Base-by-base conservation (phyloP, 2,329 filamentous ascomycete genomes). In the Pseudofabraea citricarpa region DNA sequence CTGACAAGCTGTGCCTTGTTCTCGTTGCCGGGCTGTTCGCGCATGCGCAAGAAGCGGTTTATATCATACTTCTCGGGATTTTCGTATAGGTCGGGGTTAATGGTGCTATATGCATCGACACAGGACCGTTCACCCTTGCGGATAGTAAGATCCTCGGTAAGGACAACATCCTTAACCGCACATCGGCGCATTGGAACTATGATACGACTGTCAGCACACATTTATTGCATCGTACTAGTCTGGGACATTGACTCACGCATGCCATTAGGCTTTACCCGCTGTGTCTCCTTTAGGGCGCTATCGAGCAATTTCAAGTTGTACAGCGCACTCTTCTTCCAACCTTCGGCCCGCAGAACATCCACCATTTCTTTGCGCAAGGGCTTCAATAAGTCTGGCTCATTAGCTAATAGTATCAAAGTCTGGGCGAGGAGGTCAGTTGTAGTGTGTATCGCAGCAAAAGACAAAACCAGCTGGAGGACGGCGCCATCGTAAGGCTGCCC, bases 1-100 rank as follows among this genome's bases (percentile, higher is more conserved):
- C 60, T 58, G 6, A 59, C 55, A 26, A 63, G 56, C 41, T 65
- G 62, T 58, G 58, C 59, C 24, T 49, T 21, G 24, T 45, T 40
- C 22, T 46, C 45, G 16, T 40, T 24, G 22, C 43, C 45, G 6
- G 43, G 27, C 33, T 26, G 19, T 5, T 46, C 22, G 19, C 43
- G 19, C 10, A 48, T 16, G 13, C 42, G 46, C 24, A 27, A 36
- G 43, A 48, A 48, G 16, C 45, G 45, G 2, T 41, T 24, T 27
- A 22, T 41, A 13, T 48, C 43, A 20, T 46, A 48, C 31, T 46
- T 21, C 12, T 41, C 19, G n/a, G 45, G 45, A 6, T 40, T 20
- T 4, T 37, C 20, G 32, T 32, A 42, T 16, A 39, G 16, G 10
- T 33, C 8, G 0, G 43, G 43, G 47, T 57, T n/a, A n/a, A n/a